Base-by-base conservation (phyloP, 2,329 filamentous ascomycete species). In the Sarocladium strictum region DNA sequence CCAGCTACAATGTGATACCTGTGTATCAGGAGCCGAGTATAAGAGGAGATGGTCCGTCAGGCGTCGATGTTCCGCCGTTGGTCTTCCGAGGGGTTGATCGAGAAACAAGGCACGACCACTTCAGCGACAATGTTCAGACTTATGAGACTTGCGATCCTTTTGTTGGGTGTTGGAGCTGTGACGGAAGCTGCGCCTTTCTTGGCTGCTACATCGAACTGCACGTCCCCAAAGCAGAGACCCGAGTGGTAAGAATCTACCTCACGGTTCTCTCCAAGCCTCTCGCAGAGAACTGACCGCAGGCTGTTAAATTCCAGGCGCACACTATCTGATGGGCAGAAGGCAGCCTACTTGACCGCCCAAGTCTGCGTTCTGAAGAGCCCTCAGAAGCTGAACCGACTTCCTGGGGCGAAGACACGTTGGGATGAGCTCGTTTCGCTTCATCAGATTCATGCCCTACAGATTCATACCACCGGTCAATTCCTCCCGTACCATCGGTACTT, bases 401-500 rank as follows among this genome's bases (percentile, higher is more conserved):
- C 3, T 29, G 50, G 27, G 3, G 56, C 56, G 3, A 57, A 47
- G 27, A 57, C 56, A 3, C 24, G 24, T 21, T 57, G 43, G 32
- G 56, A 57, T 26, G 56, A 57, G 35, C 47, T 57, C 4, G 53
- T 47, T 14, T 40, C 50, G 3, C 54, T 43, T 21, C 56, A 57
- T 37, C 54, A 55, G 43, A 53, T 55, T n/a, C 43, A 54, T n/a
- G 54, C 53, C 11, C 33, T 51, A 3, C 35, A 45, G 19, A 57
- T 43, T 14, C 56, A 57, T 41, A 45, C 53, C 33, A 54, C 54
- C 14, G 56, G 56, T 1, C 27, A 21, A 3, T 57, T 57, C 32
- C 29, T 57, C 19, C 56, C 56, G 14, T 57, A 55, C 27, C 56
- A 57, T 35, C 56, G 56, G 3, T 54, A 54, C 41, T 49, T 57